phyloP scores from a whole-genome alignment of 768 basidiomycete genomes.

The Polyporus arcularius region DNA sequence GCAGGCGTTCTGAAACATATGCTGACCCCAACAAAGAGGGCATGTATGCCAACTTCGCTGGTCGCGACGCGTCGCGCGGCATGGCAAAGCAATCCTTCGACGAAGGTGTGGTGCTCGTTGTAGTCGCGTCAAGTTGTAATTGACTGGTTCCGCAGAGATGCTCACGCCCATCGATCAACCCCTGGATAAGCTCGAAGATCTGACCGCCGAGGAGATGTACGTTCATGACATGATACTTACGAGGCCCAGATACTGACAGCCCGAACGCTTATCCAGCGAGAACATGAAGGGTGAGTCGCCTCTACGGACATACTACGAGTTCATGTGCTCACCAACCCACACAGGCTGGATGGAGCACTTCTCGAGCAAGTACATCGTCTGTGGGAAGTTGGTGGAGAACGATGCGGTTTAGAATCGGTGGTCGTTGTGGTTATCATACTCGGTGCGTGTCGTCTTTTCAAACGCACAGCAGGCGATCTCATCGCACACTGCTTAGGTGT shows the following conservation, averaged over 20 bases:
- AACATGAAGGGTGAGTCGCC: constrained; percentile 82
- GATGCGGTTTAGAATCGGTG: constrained; percentile 35
- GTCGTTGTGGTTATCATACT: too few species aligned
- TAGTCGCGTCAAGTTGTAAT: background rate
- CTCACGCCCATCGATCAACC: constrained; percentile 85
- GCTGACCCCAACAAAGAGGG: constrained; percentile 56
- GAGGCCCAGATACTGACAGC: constrained; percentile 7
- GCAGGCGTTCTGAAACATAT: background rate
- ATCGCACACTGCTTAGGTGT: too few species aligned
- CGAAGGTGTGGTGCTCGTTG: constrained; percentile 51
- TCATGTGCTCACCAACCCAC: constrained; percentile 2
- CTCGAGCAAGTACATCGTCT: constrained; percentile 87
- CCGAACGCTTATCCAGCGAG: constrained; percentile 52
- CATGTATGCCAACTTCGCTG: constrained; percentile 97
- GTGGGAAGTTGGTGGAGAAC: constrained; percentile 87
- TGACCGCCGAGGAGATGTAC: constrained; percentile 81
- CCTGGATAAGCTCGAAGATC: constrained; percentile 79
- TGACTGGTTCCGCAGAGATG: constrained; percentile 61
- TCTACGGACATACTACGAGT: background rate
- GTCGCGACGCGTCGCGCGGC: constrained; percentile 91
- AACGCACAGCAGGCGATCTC: too few species aligned
- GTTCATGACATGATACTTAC: constrained; percentile 30
- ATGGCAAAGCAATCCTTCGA: constrained; percentile 99
- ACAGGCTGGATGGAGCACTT: constrained; percentile 95
- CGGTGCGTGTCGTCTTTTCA: too few species aligned